Conservation (phyloP, 257 asterid genomes). For the Eustoma russellianum region DNA sequence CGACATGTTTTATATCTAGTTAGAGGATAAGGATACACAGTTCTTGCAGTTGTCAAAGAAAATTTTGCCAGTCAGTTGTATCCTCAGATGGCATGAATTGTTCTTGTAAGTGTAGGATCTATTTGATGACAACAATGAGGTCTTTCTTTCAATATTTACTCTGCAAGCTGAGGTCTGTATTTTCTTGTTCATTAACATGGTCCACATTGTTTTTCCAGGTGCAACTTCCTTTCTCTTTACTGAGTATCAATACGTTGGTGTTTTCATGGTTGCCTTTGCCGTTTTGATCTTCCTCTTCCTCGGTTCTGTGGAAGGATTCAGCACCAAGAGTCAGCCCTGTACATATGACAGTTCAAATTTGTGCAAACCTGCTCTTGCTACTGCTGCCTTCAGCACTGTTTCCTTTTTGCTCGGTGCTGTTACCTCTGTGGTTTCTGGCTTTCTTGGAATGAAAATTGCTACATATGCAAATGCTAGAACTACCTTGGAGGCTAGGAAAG, state of each 20-base stretch:
- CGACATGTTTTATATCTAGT: no score
- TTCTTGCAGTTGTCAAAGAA: no score
- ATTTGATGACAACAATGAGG: no score
- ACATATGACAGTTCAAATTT: conserved; percentile 44
- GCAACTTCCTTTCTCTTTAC: conserved; percentile 77
- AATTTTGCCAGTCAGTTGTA: no score
- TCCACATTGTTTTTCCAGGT: conserved; percentile 30
- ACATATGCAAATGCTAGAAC: conserved; percentile 88
- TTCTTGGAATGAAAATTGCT: conserved; percentile 89
- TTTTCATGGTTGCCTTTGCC: conserved; percentile 80
- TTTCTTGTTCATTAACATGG: no score
- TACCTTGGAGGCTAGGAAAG: conserved; percentile 80
- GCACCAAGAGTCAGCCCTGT: conserved; percentile 50
- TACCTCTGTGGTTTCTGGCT: conserved; percentile 78
- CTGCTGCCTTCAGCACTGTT: conserved; percentile 62
- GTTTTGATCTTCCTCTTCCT: conserved; percentile 64
- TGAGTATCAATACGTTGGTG: conserved; percentile 61
- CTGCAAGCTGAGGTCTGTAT: no score
- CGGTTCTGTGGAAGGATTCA: conserved; percentile 78
- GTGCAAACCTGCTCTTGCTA: conserved; percentile 84
- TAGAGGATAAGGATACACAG: no score
- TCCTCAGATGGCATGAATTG: no score
- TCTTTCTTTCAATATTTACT: no score
- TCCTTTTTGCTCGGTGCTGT: conserved; percentile 71
- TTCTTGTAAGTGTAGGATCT: no score